Evolutionary conservation across 2,329 filamentous ascomycete genomes (phyloP), one percentile per base, ranked within the genome.

Genomic region (Diaporthe humulicola): DNA sequence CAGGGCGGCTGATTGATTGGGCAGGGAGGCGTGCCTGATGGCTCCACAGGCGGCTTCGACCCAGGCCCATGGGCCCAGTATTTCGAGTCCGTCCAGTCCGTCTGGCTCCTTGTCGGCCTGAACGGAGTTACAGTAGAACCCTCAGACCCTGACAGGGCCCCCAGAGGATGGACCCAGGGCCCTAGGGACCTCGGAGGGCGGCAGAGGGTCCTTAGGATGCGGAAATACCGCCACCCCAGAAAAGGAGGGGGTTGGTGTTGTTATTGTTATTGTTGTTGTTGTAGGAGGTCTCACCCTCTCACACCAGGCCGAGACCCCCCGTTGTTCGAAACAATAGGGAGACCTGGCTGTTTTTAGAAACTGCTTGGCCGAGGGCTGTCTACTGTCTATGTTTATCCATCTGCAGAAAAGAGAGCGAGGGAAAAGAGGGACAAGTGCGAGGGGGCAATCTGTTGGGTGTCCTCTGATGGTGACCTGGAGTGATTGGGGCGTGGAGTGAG

Each of bases 261-360:
- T 69, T 69, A 28, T 54, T 69, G 64, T 69, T 54, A 40, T 69
- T 69, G 33, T 69, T 69, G 64, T 40, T 54, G 71, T 38, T 73
- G 50, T n/a, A n/a, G n/a, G 28, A n/a, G 73, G 73, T 74, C 73
- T 74, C 73, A 72, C 57, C 38, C 69, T 74, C 69, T 67, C 38
- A 72, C 73, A 67, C 52, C 50, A 48, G 70, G 73, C 58, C 69
- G 69, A 72, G 73, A 72, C 73, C 69, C 64, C 25, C 70, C 8
- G 50, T 48, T 42, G 38, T 70, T 67, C 25, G 58, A 72, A 67
- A 72, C 58, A 66, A 70, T 45, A 33, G 33, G 42, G 40, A 40
- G 58, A 22, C 40, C 57, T 66, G 58, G 48, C 57, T 45, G 58
- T 72, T 57, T 66, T 57, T 74, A 66, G 69, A 67, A 56, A 64